Evolutionary conservation across 306 rosid species (phyloP).

Genomic region (Dryas octopetala): DNA sequence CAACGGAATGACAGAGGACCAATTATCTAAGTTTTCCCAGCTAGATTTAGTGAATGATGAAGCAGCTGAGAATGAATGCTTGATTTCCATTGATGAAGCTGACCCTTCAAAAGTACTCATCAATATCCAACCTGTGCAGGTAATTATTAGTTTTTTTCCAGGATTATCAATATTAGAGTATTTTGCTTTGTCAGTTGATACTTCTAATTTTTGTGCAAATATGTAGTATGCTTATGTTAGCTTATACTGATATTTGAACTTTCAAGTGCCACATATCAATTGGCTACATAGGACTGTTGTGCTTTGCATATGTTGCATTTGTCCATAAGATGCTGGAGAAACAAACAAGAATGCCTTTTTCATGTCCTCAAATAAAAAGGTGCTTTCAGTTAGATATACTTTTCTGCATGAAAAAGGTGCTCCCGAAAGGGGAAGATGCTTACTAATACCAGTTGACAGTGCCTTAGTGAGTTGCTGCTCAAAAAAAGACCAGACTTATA

Average conservation of each 20-base stretch:
- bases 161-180: slow-evolving; percentile 20
- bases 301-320: neutral
- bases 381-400: neutral
- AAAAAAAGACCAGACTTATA: neutral
- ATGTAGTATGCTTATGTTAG: neutral
- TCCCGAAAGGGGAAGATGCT: neutral
- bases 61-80: slow-evolving; percentile 33
- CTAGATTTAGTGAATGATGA: slow-evolving; percentile 31
- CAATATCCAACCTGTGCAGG: slow-evolving; percentile 49
- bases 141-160: slow-evolving; percentile 25
- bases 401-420: neutral
- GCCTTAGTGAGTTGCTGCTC: neutral
- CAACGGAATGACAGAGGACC: slow-evolving; percentile 6
- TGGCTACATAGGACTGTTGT: neutral
- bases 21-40: slow-evolving; percentile 19
- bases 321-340: neutral
- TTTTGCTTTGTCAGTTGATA: slow-evolving; percentile 18
- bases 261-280: neutral
- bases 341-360: neutral
- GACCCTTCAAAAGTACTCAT: slow-evolving; percentile 33
- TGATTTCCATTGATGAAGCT: slow-evolving; percentile 37
- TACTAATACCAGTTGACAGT: neutral
- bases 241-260: neutral
- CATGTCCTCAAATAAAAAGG: neutral
- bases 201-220: neutral